Evolutionary conservation across 2,329 filamentous ascomycete genomes (phyloP).

Genomic region (Colletotrichum chlorophyti): DNA sequence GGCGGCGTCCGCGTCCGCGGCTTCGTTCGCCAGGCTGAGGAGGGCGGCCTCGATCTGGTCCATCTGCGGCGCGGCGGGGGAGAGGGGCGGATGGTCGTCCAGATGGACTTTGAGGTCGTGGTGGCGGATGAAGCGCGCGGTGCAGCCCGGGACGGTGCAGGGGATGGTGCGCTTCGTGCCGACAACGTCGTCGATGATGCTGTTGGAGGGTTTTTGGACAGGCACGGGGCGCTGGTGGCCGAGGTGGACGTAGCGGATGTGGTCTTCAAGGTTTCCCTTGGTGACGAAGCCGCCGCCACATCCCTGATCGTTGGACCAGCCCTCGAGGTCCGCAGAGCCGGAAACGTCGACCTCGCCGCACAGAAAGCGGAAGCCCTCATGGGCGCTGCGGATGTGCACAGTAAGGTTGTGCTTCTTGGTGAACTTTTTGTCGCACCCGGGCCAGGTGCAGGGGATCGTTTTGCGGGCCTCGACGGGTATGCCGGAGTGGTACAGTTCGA

Average conservation of each 20-base stretch:
- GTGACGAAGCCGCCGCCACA: constrained; percentile 80
- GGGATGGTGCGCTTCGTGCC: constrained; percentile 51
- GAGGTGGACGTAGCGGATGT: constrained; percentile 83
- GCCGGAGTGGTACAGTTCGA: constrained; percentile 78
- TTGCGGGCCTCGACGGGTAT: constrained; percentile 68
- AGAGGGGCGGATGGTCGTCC: constrained; percentile 36
- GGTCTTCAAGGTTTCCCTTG: constrained; percentile 82
- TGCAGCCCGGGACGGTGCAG: constrained; percentile 51
- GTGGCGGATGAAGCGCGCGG: constrained; percentile 54
- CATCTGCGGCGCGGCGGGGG: constrained; percentile 1
- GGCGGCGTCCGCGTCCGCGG: constrained; percentile 2
- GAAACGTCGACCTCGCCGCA: constrained; percentile 75
- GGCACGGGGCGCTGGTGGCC: constrained; percentile 55
- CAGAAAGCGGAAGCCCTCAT: constrained; percentile 79
- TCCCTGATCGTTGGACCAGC: constrained; percentile 71
- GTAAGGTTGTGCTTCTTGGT: constrained; percentile 85
- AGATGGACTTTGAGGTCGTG: constrained; percentile 58
- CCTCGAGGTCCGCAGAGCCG: constrained; percentile 60
- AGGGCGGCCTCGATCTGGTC: constrained; percentile 27
- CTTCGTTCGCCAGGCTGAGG: constrained; percentile 29
- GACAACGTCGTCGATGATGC: constrained; percentile 51
- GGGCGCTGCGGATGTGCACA: constrained; percentile 78
- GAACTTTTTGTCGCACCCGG: constrained; percentile 77
- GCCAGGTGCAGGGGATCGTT: constrained; percentile 69
- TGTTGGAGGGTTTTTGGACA: constrained; percentile 29